phyloP scores from a whole-genome alignment of 2,329 filamentous ascomycete genomes.

The Penicillium sp. region DNA sequence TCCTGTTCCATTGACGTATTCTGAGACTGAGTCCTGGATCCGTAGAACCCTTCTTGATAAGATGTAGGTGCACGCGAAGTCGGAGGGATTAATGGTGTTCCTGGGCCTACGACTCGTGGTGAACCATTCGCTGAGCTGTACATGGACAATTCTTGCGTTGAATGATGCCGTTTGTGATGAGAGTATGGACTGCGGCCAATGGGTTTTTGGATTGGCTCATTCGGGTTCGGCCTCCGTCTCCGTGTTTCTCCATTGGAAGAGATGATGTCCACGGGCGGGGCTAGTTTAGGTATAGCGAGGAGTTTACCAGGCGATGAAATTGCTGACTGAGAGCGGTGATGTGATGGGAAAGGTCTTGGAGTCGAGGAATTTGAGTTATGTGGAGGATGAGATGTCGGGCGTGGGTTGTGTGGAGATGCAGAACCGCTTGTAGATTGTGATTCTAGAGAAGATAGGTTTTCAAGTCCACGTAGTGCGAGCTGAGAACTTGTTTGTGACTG shows the following conservation, averaged over 20 bases:
- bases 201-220: slow-evolving; percentile 31
- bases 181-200: slow-evolving; percentile 31
- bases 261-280: slow-evolving; percentile 53
- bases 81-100: slow-evolving; percentile 41
- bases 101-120: slow-evolving; percentile 34
- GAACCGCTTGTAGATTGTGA: slow-evolving; percentile 75
- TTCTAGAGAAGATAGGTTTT: slow-evolving; percentile 20
- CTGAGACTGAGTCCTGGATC: slow-evolving; percentile 48
- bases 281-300: slow-evolving; percentile 43
- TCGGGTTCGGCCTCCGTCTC: slow-evolving; percentile 48
- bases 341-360: slow-evolving; percentile 17
- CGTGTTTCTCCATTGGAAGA: slow-evolving; percentile 38
- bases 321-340: slow-evolving; percentile 26
- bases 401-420: slow-evolving; percentile 40
- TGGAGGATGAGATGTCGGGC: slow-evolving; percentile 22
- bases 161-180: slow-evolving; percentile 41
- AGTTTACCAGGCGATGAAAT: slow-evolving; percentile 30
- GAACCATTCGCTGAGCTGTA: slow-evolving; percentile 30
- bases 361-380: slow-evolving; percentile 17
- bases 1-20: slow-evolving; percentile 57
- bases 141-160: slow-evolving; percentile 38
- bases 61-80: slow-evolving; percentile 29
- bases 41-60: slow-evolving; percentile 31
- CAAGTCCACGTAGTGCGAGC: slow-evolving; percentile 21
- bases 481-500: slow-evolving; percentile 64